Conservation (phyloP, 2,329 filamentous ascomycete species). For the Epichloe sibirici region DNA sequence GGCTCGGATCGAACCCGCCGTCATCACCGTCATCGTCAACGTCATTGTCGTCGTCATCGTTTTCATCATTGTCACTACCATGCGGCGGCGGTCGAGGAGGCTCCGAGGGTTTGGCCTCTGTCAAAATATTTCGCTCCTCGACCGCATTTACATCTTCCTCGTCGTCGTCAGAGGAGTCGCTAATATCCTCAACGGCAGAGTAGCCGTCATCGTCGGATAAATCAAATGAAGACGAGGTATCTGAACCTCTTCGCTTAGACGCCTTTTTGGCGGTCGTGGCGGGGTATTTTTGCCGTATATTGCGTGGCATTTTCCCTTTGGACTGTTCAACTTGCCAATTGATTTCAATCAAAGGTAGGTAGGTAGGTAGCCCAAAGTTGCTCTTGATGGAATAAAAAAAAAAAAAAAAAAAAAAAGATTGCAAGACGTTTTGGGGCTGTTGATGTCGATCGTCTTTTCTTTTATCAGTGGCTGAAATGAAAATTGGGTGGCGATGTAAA, state of each 20-base stretch:
- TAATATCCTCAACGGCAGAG: slow-evolving; percentile 67
- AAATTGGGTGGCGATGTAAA: background rate
- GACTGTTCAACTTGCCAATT: background rate
- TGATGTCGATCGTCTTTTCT: background rate
- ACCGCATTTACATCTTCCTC: slow-evolving; percentile 65
- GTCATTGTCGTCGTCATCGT: slow-evolving; percentile 17
- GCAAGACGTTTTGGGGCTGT: background rate
- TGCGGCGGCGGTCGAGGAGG: slow-evolving; percentile 41
- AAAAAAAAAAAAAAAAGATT: background rate
- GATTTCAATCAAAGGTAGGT: background rate
- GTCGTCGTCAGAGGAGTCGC: slow-evolving; percentile 65
- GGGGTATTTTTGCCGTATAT: slow-evolving; percentile 36
- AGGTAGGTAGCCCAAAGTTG: background rate
- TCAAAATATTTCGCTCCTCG: slow-evolving; percentile 65
- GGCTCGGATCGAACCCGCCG: slow-evolving; percentile 26
- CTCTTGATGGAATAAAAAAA: background rate
- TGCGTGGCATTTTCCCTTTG: slow-evolving; percentile 34
- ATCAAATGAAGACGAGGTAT: slow-evolving; percentile 41
- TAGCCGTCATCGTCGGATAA: slow-evolving; percentile 63
- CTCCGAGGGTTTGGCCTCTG: slow-evolving; percentile 27
- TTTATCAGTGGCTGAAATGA: too few relatives aligned
- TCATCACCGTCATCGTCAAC: slow-evolving; percentile 28
- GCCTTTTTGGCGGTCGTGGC: slow-evolving; percentile 29
- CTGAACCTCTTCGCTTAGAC: slow-evolving; percentile 35
- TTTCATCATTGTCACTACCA: slow-evolving; percentile 7